Conservation (phyloP, 495 filamentous ascomycete genomes). For the Haplographium delicatum region DNA sequence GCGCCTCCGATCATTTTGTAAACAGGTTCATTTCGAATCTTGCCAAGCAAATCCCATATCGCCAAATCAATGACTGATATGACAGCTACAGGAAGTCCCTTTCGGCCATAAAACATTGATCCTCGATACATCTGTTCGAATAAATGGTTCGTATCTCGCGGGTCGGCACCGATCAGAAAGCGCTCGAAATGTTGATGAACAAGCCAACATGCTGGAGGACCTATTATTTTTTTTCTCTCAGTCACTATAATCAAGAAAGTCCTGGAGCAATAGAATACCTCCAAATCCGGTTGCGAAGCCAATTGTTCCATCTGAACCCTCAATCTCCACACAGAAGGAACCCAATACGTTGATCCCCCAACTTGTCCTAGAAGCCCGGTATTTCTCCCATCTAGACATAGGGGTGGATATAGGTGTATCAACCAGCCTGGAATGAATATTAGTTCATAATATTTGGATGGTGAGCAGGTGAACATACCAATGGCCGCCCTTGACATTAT, state of each 20-base stretch:
- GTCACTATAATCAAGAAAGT: too few relatives aligned
- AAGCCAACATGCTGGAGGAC: constrained; percentile 87
- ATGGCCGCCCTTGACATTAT: constrained; percentile 90
- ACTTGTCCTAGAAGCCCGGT: constrained; percentile 78
- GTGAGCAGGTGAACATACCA: constrained; percentile 43
- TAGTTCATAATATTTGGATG: background rate
- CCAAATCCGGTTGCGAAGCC: constrained; percentile 93
- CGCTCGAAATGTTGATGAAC: constrained; percentile 86
- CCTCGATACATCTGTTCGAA: constrained; percentile 96
- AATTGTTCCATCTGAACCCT: constrained; percentile 80
- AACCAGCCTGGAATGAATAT: constrained; percentile 53
- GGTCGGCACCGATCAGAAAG: constrained; percentile 84
- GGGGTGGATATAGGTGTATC: constrained; percentile 88
- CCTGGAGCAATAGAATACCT: too few relatives aligned
- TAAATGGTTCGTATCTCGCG: constrained; percentile 78
- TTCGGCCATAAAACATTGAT: constrained; percentile 93
- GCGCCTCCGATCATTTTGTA: constrained; percentile 90
- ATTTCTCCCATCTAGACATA: constrained; percentile 83
- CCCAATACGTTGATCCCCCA: constrained; percentile 96
- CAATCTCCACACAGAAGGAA: constrained; percentile 90
- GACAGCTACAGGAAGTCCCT: constrained; percentile 81
- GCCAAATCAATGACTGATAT: constrained; percentile 93
- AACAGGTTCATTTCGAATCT: constrained; percentile 85
- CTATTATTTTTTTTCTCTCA: too few relatives aligned
- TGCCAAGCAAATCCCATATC: constrained; percentile 85